Evolutionary conservation across 352 stramenopile species (phyloP), one percentile per base, ranked within the genome.

Genomic region (Phytopythium kandeliae): DNA sequence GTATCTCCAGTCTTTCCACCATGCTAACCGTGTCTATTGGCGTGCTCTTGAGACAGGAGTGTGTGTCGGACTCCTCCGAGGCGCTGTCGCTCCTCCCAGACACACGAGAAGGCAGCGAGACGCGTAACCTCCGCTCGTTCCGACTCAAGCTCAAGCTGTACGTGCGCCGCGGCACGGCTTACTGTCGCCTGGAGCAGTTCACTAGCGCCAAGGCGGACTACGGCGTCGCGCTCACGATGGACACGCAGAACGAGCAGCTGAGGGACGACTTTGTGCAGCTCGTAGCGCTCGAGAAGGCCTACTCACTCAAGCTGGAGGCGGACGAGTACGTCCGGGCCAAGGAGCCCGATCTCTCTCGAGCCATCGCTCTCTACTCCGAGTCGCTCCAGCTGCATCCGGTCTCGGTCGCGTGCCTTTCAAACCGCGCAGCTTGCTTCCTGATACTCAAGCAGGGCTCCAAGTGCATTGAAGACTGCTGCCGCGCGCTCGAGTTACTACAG

Each of bases 161-260:
- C 49, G 75, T 89, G 36, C 78, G 82, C 13, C 71, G 82, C 16
- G 82, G 82, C 22, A 86, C 79, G 1, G 82, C 82, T 0, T 63
- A 87, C 51, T 88, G 78, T 44, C 76, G 81, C 5, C 35, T 81
- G 9, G 71, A 74, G 2, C 67, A 84, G 41, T 85, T 69, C 48
- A 78, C 57, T 10, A 57, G 86, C 47, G 76, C 72, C 21, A 91
- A 91, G 54, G 76, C 82, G 4, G 82, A 93, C 61, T 93, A 91
- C 37, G 79, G 79, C 22, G 78, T 89, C 22, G 79, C 82, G 2
- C 64, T 86, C 6, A 84, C 78, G 2, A 85, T 93, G 69, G 79
- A 90, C 47, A 75, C 59, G n/a, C 71, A 91, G 47, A 88, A 91
- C 45, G 41, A 57, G 17, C 63, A 74, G 28, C 65, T 91, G 7